A percentile compares a stretch with the other conserved stretches of the same genome.
phyloP scores from a whole-genome alignment of 2,329 filamentous ascomycete species.

The Penicillium sp. region DNA sequence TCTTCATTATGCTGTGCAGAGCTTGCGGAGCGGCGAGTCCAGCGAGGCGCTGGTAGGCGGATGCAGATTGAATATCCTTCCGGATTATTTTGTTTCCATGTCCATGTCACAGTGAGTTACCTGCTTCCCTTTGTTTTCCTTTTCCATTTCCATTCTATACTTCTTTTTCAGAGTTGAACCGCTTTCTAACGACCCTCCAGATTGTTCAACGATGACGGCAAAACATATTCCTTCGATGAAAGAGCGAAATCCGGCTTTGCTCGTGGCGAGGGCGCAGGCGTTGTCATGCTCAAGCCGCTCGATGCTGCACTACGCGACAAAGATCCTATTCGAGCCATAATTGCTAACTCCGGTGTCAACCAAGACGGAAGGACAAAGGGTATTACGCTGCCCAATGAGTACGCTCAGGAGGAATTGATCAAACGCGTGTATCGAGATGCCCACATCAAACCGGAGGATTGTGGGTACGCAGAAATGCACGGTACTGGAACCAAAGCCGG shows the following conservation, averaged over 20 bases:
- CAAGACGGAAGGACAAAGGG: conserved; percentile 32
- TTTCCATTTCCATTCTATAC: neutral
- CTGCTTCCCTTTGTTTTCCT: no score
- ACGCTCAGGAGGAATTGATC: conserved; percentile 38
- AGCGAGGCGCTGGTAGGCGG: conserved; percentile 24
- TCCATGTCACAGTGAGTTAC: conserved; percentile 21
- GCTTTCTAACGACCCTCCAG: conserved; percentile 2
- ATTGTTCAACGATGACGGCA: conserved; percentile 25
- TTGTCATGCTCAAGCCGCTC: conserved; percentile 34
- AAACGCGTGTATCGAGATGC: conserved; percentile 33
- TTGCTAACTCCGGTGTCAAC: conserved; percentile 35
- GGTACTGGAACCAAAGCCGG: conserved; percentile 45
- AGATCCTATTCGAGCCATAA: conserved; percentile 35
- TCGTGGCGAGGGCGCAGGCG: conserved; percentile 34
- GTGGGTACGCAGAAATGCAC: conserved; percentile 40
- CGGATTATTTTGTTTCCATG: conserved; percentile 26
- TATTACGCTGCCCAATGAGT: conserved; percentile 40
- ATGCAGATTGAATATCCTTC: conserved; percentile 24
- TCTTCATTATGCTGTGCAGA: conserved; percentile 26
- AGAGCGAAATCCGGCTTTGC: conserved; percentile 28
- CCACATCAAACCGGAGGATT: conserved; percentile 28
- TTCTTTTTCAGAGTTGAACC: neutral
- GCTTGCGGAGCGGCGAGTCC: conserved; percentile 22
- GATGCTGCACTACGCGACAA: conserved; percentile 30
- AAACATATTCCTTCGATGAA: conserved; percentile 26